A percentile compares a stretch with the other conserved stretches of the same genome.
phyloP scores from a whole-genome alignment of 257 asterid genomes.

The Cruciata laevipes region DNA sequence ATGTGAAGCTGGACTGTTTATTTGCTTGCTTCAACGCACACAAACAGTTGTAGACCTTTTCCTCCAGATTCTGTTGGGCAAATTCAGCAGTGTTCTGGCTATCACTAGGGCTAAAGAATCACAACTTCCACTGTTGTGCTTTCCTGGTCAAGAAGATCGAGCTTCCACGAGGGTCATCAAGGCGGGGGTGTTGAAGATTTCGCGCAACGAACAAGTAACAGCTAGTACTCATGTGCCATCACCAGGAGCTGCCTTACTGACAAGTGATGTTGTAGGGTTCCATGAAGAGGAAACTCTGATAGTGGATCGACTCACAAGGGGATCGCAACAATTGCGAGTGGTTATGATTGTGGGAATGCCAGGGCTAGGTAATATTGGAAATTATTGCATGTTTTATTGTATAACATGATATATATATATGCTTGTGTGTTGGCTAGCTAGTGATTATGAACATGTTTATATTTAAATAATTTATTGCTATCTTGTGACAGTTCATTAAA shows the following conservation, averaged over 20 bases:
- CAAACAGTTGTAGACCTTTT: not conserved
- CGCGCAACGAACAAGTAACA: not conserved
- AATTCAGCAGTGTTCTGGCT: not conserved
- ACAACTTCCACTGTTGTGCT: not conserved
- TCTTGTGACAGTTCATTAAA: too few relatives aligned
- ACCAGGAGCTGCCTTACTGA: not conserved
- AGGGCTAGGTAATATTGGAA: not conserved
- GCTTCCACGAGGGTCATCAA: not conserved
- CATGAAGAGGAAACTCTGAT: not conserved
- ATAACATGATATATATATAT: too few relatives aligned
- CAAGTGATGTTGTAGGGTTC: not conserved
- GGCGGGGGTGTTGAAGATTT: not conserved
- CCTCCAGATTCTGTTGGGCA: not conserved
- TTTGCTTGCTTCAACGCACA: not conserved
- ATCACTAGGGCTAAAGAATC: not conserved
- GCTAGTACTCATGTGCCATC: not conserved
- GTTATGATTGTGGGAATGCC: not conserved
- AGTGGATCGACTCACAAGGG: not conserved
- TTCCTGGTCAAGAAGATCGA: not conserved
- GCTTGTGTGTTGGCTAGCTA: too few relatives aligned
- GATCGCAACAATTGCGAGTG: not conserved
- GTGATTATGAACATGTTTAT: too few relatives aligned
- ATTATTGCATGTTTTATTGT: too few relatives aligned
- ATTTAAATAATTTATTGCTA: too few relatives aligned
- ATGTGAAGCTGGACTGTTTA: not conserved